Conservation (phyloP, 2,329 filamentous ascomycete genomes). For the Fusarium sp. region DNA sequence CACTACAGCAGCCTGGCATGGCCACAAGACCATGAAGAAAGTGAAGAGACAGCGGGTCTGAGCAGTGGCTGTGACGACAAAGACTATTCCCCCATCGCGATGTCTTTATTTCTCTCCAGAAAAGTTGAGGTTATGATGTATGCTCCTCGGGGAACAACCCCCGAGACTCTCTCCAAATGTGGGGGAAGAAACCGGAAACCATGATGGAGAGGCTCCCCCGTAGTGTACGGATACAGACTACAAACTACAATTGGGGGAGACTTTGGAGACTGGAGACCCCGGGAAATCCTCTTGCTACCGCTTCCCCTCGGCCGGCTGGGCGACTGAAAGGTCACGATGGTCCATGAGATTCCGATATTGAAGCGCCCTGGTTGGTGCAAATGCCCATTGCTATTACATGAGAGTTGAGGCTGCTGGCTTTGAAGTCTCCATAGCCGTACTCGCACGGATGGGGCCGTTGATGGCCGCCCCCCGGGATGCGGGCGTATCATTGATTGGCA, state of each 20-base stretch:
- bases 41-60: slow-evolving; percentile 19
- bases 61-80: slow-evolving; percentile 26
- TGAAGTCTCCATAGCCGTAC: slow-evolving; percentile 12
- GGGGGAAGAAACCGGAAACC: slow-evolving; percentile 44
- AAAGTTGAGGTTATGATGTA: background rate
- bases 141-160: slow-evolving; percentile 25
- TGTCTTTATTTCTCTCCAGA: background rate
- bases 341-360: slow-evolving; percentile 38
- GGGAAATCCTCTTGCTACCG: slow-evolving; percentile 52
- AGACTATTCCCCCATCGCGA: slow-evolving; percentile 9
- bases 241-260: slow-evolving; percentile 9
- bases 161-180: slow-evolving; percentile 37
- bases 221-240: slow-evolving; percentile 13
- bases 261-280: slow-evolving; percentile 40
- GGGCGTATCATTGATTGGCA: slow-evolving; percentile 46
- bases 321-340: slow-evolving; percentile 38
- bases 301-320: slow-evolving; percentile 46
- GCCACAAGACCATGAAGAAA: slow-evolving; percentile 19
- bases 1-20: slow-evolving; percentile 28
- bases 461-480: slow-evolving; percentile 22
- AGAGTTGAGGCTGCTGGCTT: slow-evolving; percentile 26
- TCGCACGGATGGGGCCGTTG: slow-evolving; percentile 32
- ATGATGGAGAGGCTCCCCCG: slow-evolving; percentile 34
- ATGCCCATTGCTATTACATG: slow-evolving; percentile 16
- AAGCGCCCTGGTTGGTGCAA: slow-evolving; percentile 33